These are phyloP conservation scores for Rhododendron ovatum DNA, from an alignment of 148 eudicot genomes.

Conservation along the genomic window DNA sequence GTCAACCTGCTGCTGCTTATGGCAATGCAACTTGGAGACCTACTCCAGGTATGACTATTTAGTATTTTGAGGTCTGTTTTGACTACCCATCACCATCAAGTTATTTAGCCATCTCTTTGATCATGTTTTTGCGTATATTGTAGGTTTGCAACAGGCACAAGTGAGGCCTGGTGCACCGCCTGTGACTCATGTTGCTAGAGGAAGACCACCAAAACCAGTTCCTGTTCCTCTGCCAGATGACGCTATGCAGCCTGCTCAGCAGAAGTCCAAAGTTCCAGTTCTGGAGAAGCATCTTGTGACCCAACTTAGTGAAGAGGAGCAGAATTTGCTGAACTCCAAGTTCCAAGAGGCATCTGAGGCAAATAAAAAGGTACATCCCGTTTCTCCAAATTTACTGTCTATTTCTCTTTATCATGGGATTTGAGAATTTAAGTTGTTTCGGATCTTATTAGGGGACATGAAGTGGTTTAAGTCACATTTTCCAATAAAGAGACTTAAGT, in stretches of 20 bases:
- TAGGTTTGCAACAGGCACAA: constrained; percentile 72
- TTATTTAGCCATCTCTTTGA: constrained; percentile 5
- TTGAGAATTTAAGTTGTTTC: not conserved
- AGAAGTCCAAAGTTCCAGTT: constrained; percentile 76
- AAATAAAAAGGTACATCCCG: constrained; percentile 46
- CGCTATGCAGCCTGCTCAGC: constrained; percentile 53
- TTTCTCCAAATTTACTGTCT: not conserved
- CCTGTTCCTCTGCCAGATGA: constrained; percentile 52
- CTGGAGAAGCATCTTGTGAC: constrained; percentile 85
- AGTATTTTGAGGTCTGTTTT: not conserved
- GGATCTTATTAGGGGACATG: not conserved
- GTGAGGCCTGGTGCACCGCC: constrained; percentile 43
- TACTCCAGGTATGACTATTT: constrained; percentile 51
- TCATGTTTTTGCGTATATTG: not conserved
- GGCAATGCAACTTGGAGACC: constrained; percentile 61
- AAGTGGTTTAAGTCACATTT: not conserved
- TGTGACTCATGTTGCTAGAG: constrained; percentile 42
- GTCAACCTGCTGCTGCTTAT: constrained; percentile 48
- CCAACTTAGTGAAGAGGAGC: constrained; percentile 93
- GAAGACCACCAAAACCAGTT: constrained; percentile 70
- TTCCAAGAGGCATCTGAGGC: constrained; percentile 92
- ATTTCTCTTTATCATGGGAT: not conserved
- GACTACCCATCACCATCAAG: not conserved
- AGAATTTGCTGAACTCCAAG: constrained; percentile 71
- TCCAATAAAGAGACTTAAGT: not conserved